Evolutionary conservation across 768 basidiomycete species (phyloP).

Genomic region (Cystofilobasidium bisporidii): DNA sequence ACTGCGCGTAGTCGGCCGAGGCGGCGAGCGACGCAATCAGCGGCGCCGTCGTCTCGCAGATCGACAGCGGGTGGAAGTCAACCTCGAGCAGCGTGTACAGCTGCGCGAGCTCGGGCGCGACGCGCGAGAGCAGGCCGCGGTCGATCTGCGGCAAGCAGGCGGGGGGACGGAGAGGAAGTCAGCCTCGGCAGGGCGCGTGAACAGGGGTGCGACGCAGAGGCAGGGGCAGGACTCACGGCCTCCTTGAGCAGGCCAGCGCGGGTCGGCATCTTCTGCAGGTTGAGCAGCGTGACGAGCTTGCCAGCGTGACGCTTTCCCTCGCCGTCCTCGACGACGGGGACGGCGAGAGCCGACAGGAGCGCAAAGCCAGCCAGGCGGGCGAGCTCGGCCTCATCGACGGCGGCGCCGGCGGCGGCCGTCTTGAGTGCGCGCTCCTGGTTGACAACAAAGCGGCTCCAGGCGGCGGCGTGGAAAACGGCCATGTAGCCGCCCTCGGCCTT

Average conservation of each 20-base stretch:
- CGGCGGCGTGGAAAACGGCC: conserved; percentile 81
- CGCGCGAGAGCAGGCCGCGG: conserved; percentile 64
- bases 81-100: conserved; percentile 84
- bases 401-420: conserved; percentile 34
- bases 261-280: conserved; percentile 72
- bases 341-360: conserved; percentile 81
- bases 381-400: conserved; percentile 70
- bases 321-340: conserved; percentile 58
- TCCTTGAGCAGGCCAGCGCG: conserved; percentile 76
- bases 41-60: conserved; percentile 68
- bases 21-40: conserved; percentile 55
- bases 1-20: conserved; percentile 55
- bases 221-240: conserved; percentile 45
- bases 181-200: not conserved
- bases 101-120: conserved; percentile 64
- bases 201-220: not conserved
- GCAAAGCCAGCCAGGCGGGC: conserved; percentile 79
- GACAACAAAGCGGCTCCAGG: conserved; percentile 78
- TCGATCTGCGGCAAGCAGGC: conserved; percentile 66
- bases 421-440: conserved; percentile 37
- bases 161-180: not conserved
- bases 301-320: conserved; percentile 47
- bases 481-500: conserved; percentile 51
- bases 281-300: conserved; percentile 71
- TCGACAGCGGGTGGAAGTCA: conserved; percentile 81